Percentiles rank a stretch among this genome's conserved stretches.
phyloP scores from a whole-genome alignment of 23 red algal genomes.

The Cyanidioschyzon merolae region DNA sequence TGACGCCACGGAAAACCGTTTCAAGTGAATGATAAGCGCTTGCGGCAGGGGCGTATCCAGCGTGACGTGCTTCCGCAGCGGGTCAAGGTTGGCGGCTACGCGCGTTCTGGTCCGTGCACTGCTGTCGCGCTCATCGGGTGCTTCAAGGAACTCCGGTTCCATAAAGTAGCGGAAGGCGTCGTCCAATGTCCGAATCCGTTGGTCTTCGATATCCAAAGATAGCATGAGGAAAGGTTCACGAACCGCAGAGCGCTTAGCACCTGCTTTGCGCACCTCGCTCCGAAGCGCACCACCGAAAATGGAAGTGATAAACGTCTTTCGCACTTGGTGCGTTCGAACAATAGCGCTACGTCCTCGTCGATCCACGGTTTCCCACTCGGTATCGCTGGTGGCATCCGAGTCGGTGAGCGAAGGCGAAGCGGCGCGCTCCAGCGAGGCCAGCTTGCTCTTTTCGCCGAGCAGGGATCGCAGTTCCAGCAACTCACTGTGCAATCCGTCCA shows the following conservation, averaged over 20 bases:
- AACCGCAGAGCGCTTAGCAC: slow-evolving; percentile 57
- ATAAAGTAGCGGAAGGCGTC: slow-evolving; percentile 64
- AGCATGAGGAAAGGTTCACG: slow-evolving; percentile 78
- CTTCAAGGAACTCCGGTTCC: slow-evolving; percentile 60
- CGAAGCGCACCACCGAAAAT: slow-evolving; percentile 70
- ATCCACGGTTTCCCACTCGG: slow-evolving; percentile 59
- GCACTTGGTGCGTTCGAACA: slow-evolving; percentile 33
- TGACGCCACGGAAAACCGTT: slow-evolving; percentile 53
- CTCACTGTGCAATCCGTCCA: slow-evolving; percentile 81
- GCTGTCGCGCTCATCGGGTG: background rate
- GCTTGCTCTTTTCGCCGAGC: background rate
- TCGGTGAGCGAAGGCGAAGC: background rate
- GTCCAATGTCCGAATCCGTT: slow-evolving; percentile 27
- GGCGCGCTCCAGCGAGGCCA: background rate
- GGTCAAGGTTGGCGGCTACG: background rate
- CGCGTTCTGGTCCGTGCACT: background rate
- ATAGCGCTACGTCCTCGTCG: slow-evolving; percentile 47
- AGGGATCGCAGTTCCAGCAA: slow-evolving; percentile 1
- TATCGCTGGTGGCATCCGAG: slow-evolving; percentile 15
- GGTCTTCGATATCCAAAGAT: slow-evolving; percentile 52
- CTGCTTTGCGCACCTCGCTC: slow-evolving; percentile 48
- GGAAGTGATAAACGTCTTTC: slow-evolving; percentile 24
- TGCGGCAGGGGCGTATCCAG: slow-evolving; percentile 30
- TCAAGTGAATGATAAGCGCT: slow-evolving; percentile 74
- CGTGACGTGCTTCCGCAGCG: slow-evolving; percentile 19